A percentile compares a stretch with the other conserved stretches of the same genome.
Conservation (phyloP, 495 filamentous ascomycete species). For the Xylaria bambusicola region DNA sequence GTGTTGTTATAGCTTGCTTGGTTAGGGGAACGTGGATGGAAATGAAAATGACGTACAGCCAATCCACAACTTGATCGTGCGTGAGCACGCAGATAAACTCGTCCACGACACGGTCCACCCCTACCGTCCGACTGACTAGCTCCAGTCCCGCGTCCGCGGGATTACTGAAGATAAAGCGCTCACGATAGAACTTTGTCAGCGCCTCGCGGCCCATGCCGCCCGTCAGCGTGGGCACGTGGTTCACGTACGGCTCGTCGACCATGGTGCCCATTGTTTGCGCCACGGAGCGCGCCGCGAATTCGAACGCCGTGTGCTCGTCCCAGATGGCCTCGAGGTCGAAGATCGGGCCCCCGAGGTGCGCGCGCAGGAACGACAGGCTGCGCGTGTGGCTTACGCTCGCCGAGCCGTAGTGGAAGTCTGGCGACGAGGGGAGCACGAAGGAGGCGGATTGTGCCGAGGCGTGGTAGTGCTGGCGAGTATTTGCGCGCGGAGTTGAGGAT, state of each 20-base stretch:
- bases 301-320: slow-evolving; percentile 59
- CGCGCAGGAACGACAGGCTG: slow-evolving; percentile 52
- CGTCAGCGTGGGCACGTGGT: slow-evolving; percentile 60
- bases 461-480: slow-evolving; percentile 33
- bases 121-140: slow-evolving; percentile 70
- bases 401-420: slow-evolving; percentile 37
- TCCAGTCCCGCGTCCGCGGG: slow-evolving; percentile 68
- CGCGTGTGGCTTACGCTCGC: slow-evolving; percentile 55
- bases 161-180: slow-evolving; percentile 72
- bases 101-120: slow-evolving; percentile 57
- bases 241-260: slow-evolving; percentile 62
- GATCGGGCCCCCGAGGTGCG: slow-evolving; percentile 50
- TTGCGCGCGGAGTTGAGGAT: neutral
- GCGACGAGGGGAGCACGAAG: slow-evolving; percentile 46
- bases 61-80: slow-evolving; percentile 71
- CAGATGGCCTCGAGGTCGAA: slow-evolving; percentile 64
- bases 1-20: too few species aligned
- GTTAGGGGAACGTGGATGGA: neutral
- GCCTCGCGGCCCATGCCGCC: slow-evolving; percentile 69
- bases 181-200: slow-evolving; percentile 68
- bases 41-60: slow-evolving; percentile 56
- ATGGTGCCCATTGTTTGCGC: slow-evolving; percentile 61
- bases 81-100: slow-evolving; percentile 65
- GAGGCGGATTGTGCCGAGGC: slow-evolving; percentile 25
- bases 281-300: slow-evolving; percentile 56